Base-by-base conservation (phyloP, 2,329 filamentous ascomycete genomes). In the Metarhizium album region DNA sequence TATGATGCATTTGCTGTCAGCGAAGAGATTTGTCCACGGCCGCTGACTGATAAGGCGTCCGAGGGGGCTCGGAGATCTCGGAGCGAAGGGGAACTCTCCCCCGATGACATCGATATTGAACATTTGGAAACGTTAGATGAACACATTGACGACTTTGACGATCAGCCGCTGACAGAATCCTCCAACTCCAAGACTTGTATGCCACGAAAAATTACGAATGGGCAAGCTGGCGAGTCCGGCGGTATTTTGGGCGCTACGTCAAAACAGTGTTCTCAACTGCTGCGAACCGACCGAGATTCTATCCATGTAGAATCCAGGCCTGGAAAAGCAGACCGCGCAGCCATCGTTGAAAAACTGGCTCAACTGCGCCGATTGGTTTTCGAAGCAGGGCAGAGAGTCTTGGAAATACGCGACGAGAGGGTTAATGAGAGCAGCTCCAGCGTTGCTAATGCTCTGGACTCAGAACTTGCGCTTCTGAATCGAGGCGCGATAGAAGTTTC, bases 51-150 rank as follows among this genome's bases (percentile, higher is more conserved):
- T 14, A 43, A 23, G 11, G 5, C 40, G 22, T 24, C 11, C 11
- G 11, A 24, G 8, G 40, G 11, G 40, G 40, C 20, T 14, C 40
- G 13, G 20, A 22, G 40, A 43, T 43, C 40, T 8, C 40, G 18
- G 16, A 43, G 3, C 35, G 46, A 27, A 24, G 23, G n/a, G 4
- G 68, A 69, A 13, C 47, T 62, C 3, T 62, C 57, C 4, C 72
- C 73, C 0, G 75, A 78, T 2, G 74, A 79, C 50, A 76, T 79
- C 47, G 67, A 76, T 45, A 69, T 79, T 23, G 70, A 72, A 52
- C 69, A 70, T 42, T 23, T 63, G 18, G 63, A 64, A 33, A 56
- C 45, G 4, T 47, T 58, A 27, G 60, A 62, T 14, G 62, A 65
- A 42, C 50, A 56, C 6, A 54, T 58, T 6, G 59, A 62, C 2